Evolutionary conservation across 352 stramenopile genomes (phyloP), one percentile per base, ranked within the genome.

Genomic region (Aphanomyces stellatus): DNA sequence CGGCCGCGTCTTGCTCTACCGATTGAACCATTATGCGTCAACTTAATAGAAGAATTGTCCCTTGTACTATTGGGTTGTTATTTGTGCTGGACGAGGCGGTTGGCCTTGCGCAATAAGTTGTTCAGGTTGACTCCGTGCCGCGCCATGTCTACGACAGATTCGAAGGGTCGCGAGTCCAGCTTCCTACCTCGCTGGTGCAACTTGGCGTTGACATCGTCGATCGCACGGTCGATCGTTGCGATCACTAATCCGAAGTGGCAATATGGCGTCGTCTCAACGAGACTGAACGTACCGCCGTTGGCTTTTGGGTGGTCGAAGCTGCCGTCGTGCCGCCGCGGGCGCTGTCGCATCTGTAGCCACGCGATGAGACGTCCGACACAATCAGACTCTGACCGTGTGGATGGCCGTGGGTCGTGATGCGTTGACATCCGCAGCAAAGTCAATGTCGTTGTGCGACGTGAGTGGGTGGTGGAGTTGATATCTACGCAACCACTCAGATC

Each of bases 1-100:
- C 53, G 97, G 97, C 19, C 93, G 95, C 68, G 97, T 98, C 56
- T 74, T 99, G 55, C 80, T 99, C 34, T 99, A 99, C 80, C 82
- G 87, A 62, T 73, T 99, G 62, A 94, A 91, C 53, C 94, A 99
- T 82, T 99, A 94, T 80, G 82, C 83, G 53, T 90, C 85, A 43
- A 92, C 82, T 76, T 93, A 88, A 71, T 49, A 11, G 37, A 40
- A 65, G 28, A 60, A n/a, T 13, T 57, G 57, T 13, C 2, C 31
- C n/a, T n/a, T n/a, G n/a, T n/a, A n/a, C n/a, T n/a, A n/a, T 2
- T 24, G 7, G 2, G 19, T 34, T 19, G 40, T 24, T 25, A 61
- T 24, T 42, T n/a, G n/a, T 62, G 34, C 42, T 42, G 48, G 13
- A 17, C 34, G 10, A 72, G 19, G 15, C 41, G 51, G 22, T 67